phyloP scores from a whole-genome alignment of 2,329 filamentous ascomycete genomes.

The Coniochaeta sp. region DNA sequence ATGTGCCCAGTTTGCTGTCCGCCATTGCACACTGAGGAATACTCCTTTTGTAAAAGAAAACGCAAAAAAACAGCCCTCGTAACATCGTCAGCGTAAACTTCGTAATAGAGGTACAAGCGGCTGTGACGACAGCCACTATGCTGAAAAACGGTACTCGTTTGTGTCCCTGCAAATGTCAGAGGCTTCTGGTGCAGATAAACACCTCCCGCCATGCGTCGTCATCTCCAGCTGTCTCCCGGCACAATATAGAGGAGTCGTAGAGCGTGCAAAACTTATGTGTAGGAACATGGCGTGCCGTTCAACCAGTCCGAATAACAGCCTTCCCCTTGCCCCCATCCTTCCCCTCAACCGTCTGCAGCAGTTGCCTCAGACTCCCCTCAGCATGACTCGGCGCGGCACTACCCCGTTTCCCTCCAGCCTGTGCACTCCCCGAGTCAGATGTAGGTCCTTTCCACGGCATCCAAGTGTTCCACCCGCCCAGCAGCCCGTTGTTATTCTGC shows the following conservation, averaged over 20 bases:
- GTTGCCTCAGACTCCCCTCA: constrained; percentile 47
- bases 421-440: constrained; percentile 10
- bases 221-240: no score
- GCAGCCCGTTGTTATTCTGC: constrained; percentile 18
- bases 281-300: background rate
- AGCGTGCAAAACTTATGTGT: no score
- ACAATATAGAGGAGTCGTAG: no score
- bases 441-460: constrained; percentile 32
- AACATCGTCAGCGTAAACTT: background rate
- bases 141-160: no score
- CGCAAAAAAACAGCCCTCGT: background rate
- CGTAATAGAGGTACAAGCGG: background rate
- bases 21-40: no score
- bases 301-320: constrained; percentile 9
- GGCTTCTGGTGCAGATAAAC: no score
- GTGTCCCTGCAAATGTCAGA: no score
- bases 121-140: no score
- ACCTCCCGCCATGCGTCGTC: background rate
- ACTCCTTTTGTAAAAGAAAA: no score
- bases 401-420: constrained; percentile 10
- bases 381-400: constrained; percentile 33
- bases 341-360: constrained; percentile 34
- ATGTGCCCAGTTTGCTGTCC: no score
- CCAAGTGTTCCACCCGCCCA: constrained; percentile 36
- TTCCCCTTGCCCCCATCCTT: constrained; percentile 16